Conservation (phyloP, 345 rosid species). For the rapeseed (Brassica napus) region Da-Ae NC_063446.1:15977501-15978000, state of each 20-base stretch:
- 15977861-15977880: constrained; percentile 16
- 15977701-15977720: not conserved
- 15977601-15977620: constrained; percentile 37
- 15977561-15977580: not conserved
- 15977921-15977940: constrained; percentile 37
- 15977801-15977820: not conserved
- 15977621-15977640: constrained; percentile 41
- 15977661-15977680: constrained; percentile 45
- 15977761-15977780: not conserved
- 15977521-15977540: constrained; percentile 21
- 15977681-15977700: constrained; percentile 35
- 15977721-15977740: constrained; percentile 8
- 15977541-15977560: constrained; percentile 20
- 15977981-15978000: constrained; percentile 65
- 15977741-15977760: constrained; percentile 20
- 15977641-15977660: constrained; percentile 46
- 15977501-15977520: constrained; percentile 33
- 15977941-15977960: constrained; percentile 50
- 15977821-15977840: not conserved
- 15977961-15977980: constrained; percentile 52
- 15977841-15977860: not conserved
- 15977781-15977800: not conserved
- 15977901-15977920: constrained; percentile 34
- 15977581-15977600: constrained; percentile 26
- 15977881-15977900: constrained; percentile 16